Evolutionary conservation across 495 filamentous ascomycete genomes (phyloP), one percentile per base, ranked within the genome.

Genomic region (Cenococcum geophilum): DNA sequence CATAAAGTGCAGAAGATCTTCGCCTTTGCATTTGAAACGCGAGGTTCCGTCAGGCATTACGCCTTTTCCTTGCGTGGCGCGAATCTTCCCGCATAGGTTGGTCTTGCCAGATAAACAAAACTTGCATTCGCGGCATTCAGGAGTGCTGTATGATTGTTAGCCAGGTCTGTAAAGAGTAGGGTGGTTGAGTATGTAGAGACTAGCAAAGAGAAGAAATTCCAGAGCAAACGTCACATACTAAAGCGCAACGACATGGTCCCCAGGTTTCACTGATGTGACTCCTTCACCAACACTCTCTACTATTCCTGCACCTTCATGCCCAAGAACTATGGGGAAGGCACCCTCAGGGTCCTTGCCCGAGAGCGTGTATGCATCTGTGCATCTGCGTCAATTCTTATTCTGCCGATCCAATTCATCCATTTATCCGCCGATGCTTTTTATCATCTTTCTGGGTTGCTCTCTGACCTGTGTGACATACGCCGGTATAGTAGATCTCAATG

Each of bases 31-130:
- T 71, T 82, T 88, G 84, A 98, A 97, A 54, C 93, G 89, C 48
- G 89, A 89, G 67, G 95, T 97, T 57, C 93, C 95, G 73, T 98
- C 93, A 43, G 93, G 93, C 92, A 98, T 96, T 56, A 97, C 89
- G 73, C 93, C 93, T 72, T 81, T 85, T 66, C 93, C 93, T 77
- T 98, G 93, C 12, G 93, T 98, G 32, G 91, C 89, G 66, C 93
- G 88, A 77, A 98, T 98, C 82, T 97, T 97, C 74, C 95, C 93
- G 78, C 93, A 98, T 55, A 98, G 89, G 77, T 98, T 98, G 68
- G 93, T 98, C 86, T 98, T 98, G 79, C 91, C 91, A 55, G 92
- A 97, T 74, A 86, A 89, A 86, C 93, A 98, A 85, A 98, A 97
- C 77, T 98, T 98, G 86, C 93, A 98, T 73, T 97, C 91, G 54